phyloP scores from a whole-genome alignment of 2,329 filamentous ascomycete genomes.

The Annulohypoxylon truncatum region DNA sequence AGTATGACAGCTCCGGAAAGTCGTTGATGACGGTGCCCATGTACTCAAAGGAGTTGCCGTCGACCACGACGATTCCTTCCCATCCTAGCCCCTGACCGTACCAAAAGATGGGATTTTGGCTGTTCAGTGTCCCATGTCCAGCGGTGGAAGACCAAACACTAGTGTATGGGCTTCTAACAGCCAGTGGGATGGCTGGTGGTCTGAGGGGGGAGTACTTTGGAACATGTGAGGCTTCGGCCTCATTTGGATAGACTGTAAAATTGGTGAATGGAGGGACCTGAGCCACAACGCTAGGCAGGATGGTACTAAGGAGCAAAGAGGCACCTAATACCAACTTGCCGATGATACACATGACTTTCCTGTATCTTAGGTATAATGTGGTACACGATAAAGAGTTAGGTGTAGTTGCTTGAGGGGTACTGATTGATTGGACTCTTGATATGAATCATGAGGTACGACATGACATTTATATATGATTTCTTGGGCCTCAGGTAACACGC shows the following conservation, averaged over 20 bases:
- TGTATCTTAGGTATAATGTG: neutral
- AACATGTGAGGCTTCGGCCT: neutral
- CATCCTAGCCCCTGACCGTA: slow-evolving; percentile 66
- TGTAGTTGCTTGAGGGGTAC: neutral
- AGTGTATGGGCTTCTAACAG: slow-evolving; percentile 68
- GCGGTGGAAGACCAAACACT: slow-evolving; percentile 72
- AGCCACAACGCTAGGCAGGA: slow-evolving; percentile 8
- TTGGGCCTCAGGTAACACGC: neutral
- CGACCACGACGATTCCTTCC: slow-evolving; percentile 59
- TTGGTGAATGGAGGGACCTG: slow-evolving; percentile 20
- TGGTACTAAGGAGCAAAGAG: slow-evolving; percentile 8
- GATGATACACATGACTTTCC: slow-evolving; percentile 16
- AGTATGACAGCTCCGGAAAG: slow-evolving; percentile 49
- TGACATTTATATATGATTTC: slow-evolving; percentile 39
- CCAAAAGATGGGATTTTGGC: slow-evolving; percentile 83
- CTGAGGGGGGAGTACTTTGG: slow-evolving; percentile 60
- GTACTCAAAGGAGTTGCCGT: slow-evolving; percentile 56
- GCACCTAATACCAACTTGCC: slow-evolving; percentile 2
- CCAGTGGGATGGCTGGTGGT: slow-evolving; percentile 66
- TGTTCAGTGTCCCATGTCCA: slow-evolving; percentile 76
- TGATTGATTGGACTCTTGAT: slow-evolving; percentile 1
- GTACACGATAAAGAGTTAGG: neutral
- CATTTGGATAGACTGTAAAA: slow-evolving; percentile 18
- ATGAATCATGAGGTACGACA: slow-evolving; percentile 20
- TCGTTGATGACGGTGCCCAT: slow-evolving; percentile 59